Base-by-base conservation (phyloP, 2,329 filamentous ascomycete genomes). In the Chaetomiaceae sp. region DNA sequence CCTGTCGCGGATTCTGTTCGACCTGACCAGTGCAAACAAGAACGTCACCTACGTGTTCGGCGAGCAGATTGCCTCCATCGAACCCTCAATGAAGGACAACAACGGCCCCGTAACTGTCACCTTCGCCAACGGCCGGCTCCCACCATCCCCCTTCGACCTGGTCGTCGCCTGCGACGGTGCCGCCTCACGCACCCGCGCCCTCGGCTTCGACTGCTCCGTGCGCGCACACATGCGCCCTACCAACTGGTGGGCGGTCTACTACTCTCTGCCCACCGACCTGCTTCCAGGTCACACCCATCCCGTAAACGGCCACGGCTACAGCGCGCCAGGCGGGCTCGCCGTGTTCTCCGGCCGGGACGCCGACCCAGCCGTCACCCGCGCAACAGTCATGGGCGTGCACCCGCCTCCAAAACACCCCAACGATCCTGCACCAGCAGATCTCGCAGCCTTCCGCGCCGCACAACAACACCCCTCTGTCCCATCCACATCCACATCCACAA, bases 11-110 rank as follows among this genome's bases (percentile, higher is more conserved):
- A 42, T 42, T 12, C 40, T 42, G 5, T 42, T 27, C 40, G 40
- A 42, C 32, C 14, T 42, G 15, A 42, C 40, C 24, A 29, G 22
- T 3, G 10, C 11, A 6, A n/a, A 36, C 40, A 2, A 18, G 3
- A 42, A 42, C 33, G 29, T 42, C 24, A 27, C 20, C 32, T 42
- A 42, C 20, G n/a, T 42, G n/a, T 42, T 42, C 12, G 40, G 32
- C 17, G 40, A 42, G 17, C 32, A 42, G 18, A 11, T 42, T 15
- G 14, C 40, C 12, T 35, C 40, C 32, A 18, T 42, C 32, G 9
- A 32, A 14, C 30, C n/a, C 10, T 15, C 20, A 3, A 14, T 7
- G 14, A n/a, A 19, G 8, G 12, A 22, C 19, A 17, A 18, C 29
- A 15, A 17, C 33, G 40, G 33, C 20, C 40, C 40, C 9, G 22